Percentiles rank a stretch among this genome's conserved stretches.
Conservation (phyloP, 768 basidiomycete genomes). For the button mushroom (Agaricus bisporus) region DNA sequence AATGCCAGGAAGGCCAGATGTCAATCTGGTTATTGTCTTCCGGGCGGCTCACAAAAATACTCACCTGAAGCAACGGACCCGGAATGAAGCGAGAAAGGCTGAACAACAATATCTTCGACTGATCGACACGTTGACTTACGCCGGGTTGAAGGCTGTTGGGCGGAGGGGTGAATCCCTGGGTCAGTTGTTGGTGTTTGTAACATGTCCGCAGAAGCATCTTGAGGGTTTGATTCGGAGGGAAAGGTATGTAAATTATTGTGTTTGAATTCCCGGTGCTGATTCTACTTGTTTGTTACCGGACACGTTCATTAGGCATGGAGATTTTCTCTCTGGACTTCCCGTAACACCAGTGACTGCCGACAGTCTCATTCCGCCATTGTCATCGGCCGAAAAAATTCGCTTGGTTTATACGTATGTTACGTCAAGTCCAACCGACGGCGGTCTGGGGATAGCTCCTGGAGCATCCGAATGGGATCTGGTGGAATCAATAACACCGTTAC, state of each 20-base stretch:
- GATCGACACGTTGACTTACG: constrained; percentile 50
- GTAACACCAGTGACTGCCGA: constrained; percentile 41
- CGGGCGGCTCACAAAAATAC: constrained; percentile 43
- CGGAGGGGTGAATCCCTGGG: constrained; percentile 72
- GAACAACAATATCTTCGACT: constrained; percentile 66
- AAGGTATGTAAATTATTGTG: constrained; percentile 43
- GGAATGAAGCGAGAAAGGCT: constrained; percentile 57
- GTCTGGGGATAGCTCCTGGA: constrained; percentile 75
- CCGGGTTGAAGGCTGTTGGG: constrained; percentile 67
- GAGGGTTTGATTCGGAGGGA: constrained; percentile 65
- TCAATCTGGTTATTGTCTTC: constrained; percentile 74
- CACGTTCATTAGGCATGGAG: constrained; percentile 47
- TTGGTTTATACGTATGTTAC: constrained; percentile 70
- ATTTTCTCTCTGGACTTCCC: constrained; percentile 74
- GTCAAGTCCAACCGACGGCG: constrained; percentile 67
- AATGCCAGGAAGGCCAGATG: constrained; percentile 34
- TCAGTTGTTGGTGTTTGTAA: constrained; percentile 71
- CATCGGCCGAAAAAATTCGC: constrained; percentile 76
- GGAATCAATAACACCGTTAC: constrained; percentile 76
- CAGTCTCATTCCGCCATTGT: constrained; percentile 40
- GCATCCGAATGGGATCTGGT: constrained; percentile 73
- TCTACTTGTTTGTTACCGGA: neutral
- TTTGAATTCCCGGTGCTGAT: neutral
- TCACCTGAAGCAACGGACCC: constrained; percentile 55
- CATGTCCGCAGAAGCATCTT: constrained; percentile 58